A percentile compares a stretch with the other conserved stretches of the same genome.
Conservation (phyloP, 2,329 filamentous ascomycete genomes). For the Botrytis deweyae region DNA sequence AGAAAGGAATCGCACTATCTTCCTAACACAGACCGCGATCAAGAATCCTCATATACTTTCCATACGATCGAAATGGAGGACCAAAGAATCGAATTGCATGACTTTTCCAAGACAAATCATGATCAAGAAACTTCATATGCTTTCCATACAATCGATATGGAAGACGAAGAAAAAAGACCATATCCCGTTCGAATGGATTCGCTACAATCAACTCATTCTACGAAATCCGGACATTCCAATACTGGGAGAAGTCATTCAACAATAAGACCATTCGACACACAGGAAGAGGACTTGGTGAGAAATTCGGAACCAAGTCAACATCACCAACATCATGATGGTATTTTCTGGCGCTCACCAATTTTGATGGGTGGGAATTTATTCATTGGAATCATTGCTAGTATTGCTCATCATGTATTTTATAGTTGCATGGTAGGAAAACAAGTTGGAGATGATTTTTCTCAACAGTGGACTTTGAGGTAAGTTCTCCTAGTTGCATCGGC, state of each 20-base stretch:
- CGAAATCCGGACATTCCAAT: not conserved
- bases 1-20: not conserved
- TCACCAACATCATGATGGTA: slow-evolving; percentile 10
- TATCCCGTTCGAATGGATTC: slow-evolving; percentile 4
- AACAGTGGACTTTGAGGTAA: slow-evolving; percentile 26
- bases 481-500: not conserved
- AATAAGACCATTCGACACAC: not conserved
- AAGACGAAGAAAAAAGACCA: not conserved
- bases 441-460: slow-evolving; percentile 24
- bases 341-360: slow-evolving; percentile 27
- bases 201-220: not conserved
- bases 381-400: slow-evolving; percentile 21
- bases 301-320: not conserved
- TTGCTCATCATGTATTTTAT: slow-evolving; percentile 26
- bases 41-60: not conserved
- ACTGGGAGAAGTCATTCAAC: not conserved
- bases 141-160: not conserved
- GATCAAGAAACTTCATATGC: not conserved
- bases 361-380: slow-evolving; percentile 24
- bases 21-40: not conserved
- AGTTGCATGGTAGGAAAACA: slow-evolving; percentile 14
- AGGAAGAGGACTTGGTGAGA: not conserved
- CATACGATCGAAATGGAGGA: not conserved
- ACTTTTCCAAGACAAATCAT: not conserved
- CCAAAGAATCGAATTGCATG: not conserved